Evolutionary conservation across 441 rosid species (phyloP), one percentile per base, ranked within the genome.

Genomic region (Macaranga tanarius): DNA sequence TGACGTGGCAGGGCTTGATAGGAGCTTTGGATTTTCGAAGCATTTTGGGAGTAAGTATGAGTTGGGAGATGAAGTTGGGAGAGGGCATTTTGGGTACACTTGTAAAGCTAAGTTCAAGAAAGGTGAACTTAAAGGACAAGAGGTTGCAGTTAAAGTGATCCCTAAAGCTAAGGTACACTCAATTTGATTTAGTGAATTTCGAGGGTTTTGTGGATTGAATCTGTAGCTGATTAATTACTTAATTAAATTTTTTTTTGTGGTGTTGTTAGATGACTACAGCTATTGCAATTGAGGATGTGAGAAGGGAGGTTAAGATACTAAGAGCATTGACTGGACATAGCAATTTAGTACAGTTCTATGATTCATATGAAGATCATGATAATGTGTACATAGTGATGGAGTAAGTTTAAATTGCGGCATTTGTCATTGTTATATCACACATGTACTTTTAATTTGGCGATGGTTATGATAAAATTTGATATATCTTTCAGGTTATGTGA

Each of bases 321-420:
- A 84, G 91, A 79, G 96, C 97, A 67, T 86, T 95, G 86, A 84
- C 96, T 55, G 99, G 99, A 65, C 98, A 95, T 79, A 77, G 70
- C 69, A 91, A 92, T 75, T 80, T 95, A 54, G 92, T 92, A 28
- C 88, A 85, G 59, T 92, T 95, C 81, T 95, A 89, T 57, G 98
- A 92, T 74, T 93, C 99, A 0, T 89, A 86, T 60, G 99, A 95
- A 79, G 99, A 95, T 73, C 89, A 81, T 62, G 98, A 91, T 68
- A 91, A 91, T 67, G 98, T 95, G 45, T 95, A 91, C 62, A 84
- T 95, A 69, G 98, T 92, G 51, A 95, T 92, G 99, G 98, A 95
- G 99, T 95, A 90, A 90, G 98, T 77, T n/a, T 7, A 7, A 42
- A 42, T 11, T 10, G 47, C 7, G 4, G 38, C 38, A 3, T 34